Percentiles rank a stretch among this genome's conserved stretches.
These are phyloP conservation scores for Cyberlindnera japonica DNA, from an alignment of 805 yeast species.

Conservation along the genomic window DNA sequence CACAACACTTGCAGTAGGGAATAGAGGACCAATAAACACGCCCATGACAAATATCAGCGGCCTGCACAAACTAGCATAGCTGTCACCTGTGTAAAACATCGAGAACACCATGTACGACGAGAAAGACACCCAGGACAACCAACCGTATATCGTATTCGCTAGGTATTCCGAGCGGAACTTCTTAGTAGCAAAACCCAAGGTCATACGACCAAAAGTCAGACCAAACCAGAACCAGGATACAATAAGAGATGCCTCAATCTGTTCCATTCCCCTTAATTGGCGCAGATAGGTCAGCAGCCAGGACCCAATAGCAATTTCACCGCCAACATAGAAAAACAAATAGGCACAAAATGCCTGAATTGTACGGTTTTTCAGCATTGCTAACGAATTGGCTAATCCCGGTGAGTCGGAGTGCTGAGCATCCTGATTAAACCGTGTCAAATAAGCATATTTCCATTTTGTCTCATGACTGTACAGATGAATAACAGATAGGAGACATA, in stretches of 20 bases:
- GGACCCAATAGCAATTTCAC: conserved; percentile 65
- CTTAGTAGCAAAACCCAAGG: conserved; percentile 51
- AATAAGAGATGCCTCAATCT: conserved; percentile 51
- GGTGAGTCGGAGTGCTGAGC: neutral
- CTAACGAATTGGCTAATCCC: conserved; percentile 8
- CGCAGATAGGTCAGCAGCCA: conserved; percentile 66
- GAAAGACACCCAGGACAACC: conserved; percentile 32
- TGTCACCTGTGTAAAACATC: conserved; percentile 6
- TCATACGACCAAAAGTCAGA: conserved; percentile 59
- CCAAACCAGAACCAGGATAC: conserved; percentile 75
- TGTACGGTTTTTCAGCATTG: conserved; percentile 28
- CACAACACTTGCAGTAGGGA: conserved; percentile 67
- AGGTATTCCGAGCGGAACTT: conserved; percentile 42
- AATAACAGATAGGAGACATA: conserved; percentile 28
- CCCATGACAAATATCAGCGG: conserved; percentile 43
- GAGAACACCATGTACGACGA: conserved; percentile 19
- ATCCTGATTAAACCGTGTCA: conserved; percentile 10
- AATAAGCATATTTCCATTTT: conserved; percentile 30
- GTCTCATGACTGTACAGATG: conserved; percentile 47
- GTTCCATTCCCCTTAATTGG: conserved; percentile 47
- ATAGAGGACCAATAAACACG: conserved; percentile 62
- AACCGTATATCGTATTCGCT: conserved; percentile 31
- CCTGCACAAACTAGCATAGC: conserved; percentile 7
- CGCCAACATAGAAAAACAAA: conserved; percentile 62
- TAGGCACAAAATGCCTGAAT: conserved; percentile 50